Percentiles rank a stretch among this genome's conserved stretches.
Evolutionary conservation across 164 flowering plant species (phyloP).

Genomic region (Hamamelis virginiana): DNA sequence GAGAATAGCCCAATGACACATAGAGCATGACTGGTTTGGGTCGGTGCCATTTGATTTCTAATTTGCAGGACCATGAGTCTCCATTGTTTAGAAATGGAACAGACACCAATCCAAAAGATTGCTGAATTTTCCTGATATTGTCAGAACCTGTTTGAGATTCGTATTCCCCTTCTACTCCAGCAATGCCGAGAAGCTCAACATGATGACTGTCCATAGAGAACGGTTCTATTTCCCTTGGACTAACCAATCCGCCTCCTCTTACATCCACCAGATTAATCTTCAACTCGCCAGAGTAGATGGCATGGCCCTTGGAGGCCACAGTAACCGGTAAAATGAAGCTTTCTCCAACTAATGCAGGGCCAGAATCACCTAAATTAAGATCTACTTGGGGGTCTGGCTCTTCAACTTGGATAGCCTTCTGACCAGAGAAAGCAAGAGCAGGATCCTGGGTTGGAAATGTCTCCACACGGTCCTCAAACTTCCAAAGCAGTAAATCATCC

Average conservation of each 20-base stretch:
- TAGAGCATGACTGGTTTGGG: slow-evolving; percentile 88
- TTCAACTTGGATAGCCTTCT: slow-evolving; percentile 84
- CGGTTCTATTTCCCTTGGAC: slow-evolving; percentile 84
- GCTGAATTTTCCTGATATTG: slow-evolving; percentile 64
- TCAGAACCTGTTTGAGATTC: slow-evolving; percentile 42
- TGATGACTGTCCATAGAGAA: slow-evolving; percentile 66
- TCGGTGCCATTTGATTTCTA: slow-evolving; percentile 89
- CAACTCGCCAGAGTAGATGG: slow-evolving; percentile 76
- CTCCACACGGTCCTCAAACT: slow-evolving; percentile 79
- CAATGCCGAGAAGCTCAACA: slow-evolving; percentile 79
- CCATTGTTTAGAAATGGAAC: slow-evolving; percentile 68
- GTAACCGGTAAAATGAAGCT: slow-evolving; percentile 72
- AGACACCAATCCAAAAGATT: slow-evolving; percentile 86
- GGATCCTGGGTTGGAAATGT: slow-evolving; percentile 85
- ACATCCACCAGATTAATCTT: slow-evolving; percentile 94
- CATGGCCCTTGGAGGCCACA: slow-evolving; percentile 70
- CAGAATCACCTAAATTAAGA: slow-evolving; percentile 57
- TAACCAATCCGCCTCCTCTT: slow-evolving; percentile 78
- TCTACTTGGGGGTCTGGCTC: slow-evolving; percentile 89
- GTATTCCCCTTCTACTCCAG: slow-evolving; percentile 45
- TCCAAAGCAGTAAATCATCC: slow-evolving; percentile 94
- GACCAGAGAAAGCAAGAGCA: slow-evolving; percentile 76
- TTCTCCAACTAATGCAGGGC: slow-evolving; percentile 95
- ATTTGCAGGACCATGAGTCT: slow-evolving; percentile 81
- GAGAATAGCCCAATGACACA: slow-evolving; percentile 80